Percentiles rank a stretch among this genome's conserved stretches.
phyloP scores from a whole-genome alignment of 345 rosid genomes.

The Garcia nutans region DNA sequence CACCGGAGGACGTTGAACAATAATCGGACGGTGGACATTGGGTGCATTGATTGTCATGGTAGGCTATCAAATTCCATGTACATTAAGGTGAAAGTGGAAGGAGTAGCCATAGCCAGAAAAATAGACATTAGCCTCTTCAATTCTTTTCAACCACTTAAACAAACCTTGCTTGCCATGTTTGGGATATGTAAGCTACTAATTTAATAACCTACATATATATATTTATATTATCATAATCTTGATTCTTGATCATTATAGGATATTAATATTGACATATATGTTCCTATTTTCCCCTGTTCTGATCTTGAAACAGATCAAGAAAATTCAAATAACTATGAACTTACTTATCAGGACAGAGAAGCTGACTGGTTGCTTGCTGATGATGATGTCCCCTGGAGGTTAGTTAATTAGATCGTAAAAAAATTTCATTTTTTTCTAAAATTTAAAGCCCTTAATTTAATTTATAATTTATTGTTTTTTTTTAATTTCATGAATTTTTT shows the following conservation, averaged over 20 bases:
- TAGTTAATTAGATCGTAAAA: background rate
- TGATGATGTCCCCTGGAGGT: conserved; percentile 44
- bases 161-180: conserved; percentile 43
- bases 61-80: conserved; percentile 33
- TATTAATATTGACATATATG: too few species aligned
- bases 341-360: conserved; percentile 38
- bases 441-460: too few species aligned
- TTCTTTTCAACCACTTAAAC: conserved; percentile 34
- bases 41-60: conserved; percentile 8
- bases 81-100: conserved; percentile 56
- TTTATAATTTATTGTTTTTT: too few species aligned
- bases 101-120: conserved; percentile 51
- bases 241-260: background rate
- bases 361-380: conserved; percentile 48
- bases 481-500: too few species aligned
- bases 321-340: conserved; percentile 30
- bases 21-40: conserved; percentile 18
- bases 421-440: too few species aligned
- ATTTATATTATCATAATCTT: background rate
- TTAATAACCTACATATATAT: background rate
- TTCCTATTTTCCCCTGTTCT: background rate
- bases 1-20: background rate
- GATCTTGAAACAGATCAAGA: conserved; percentile 27
- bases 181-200: conserved; percentile 27
- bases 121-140: conserved; percentile 35